Base-by-base conservation (phyloP, 129 eudicot genomes). In the Flaveria sonorensis region DNA sequence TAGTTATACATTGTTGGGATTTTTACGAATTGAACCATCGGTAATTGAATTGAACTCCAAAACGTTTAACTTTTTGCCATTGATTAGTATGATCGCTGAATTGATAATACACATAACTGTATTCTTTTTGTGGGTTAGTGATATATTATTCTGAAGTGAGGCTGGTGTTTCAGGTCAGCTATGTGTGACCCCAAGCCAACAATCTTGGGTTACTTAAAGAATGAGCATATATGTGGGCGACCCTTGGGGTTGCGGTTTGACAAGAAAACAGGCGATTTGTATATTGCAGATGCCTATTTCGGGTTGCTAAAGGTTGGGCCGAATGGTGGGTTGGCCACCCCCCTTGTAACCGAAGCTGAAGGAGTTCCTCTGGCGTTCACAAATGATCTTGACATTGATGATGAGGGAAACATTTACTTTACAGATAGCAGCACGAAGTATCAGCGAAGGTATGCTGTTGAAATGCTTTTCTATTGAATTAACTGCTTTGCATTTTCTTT, bases 231-330 rank as follows among this genome's bases (percentile, higher is more conserved):
- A 78, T 93, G 98, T 78, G 98, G 98, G 28, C 85, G 98, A 76
- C 97, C 97, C n/a, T 77, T 93, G 77, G 98, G 98, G 70, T 80
- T 93, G 67, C 82, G 98, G 30, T 93, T 93, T 72, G 88, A 93
- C 86, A 91, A 89, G 74, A 84, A 68, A 75, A 93, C 89, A 14
- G 98, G 98, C 36, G 96, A 93, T 81, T 47, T 93, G 69, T 93
- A 93, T 77, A 91, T 93, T 74, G 98, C 98, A 20, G 98, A 93
- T 86, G 98, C 98, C 8, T 93, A 93, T 87, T 76, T 91, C 53
- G 98, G 98, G 62, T 71, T 93, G 79, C 68, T 93, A 93, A 93
- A 90, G 42, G 98, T 93, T 24, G 98, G 98, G 57, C 97, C 97
- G 53, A 84, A 89, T 73, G 98, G 98, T 70, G 98, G 98, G 55